A percentile compares a stretch with the other conserved stretches of the same genome.
phyloP scores from a whole-genome alignment of 768 basidiomycete genomes.

The Mycena amicta region DNA sequence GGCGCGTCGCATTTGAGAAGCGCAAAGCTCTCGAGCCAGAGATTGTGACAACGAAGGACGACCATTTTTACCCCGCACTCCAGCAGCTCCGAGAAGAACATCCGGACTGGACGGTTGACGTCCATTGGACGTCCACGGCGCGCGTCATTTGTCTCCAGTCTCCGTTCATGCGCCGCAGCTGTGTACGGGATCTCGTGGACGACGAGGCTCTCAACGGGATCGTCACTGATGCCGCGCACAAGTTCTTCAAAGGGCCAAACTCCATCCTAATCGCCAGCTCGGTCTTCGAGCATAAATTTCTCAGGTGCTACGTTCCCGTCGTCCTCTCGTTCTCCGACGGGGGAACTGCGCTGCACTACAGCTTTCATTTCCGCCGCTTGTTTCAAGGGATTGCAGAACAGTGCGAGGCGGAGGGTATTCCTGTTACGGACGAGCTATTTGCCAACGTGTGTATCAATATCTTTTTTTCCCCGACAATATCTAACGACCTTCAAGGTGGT shows the following conservation, averaged over 20 bases:
- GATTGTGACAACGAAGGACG: not conserved
- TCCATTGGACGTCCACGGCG: not conserved
- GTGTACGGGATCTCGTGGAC: slow-evolving; percentile 5
- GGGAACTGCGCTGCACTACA: slow-evolving; percentile 20
- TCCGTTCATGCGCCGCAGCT: slow-evolving; percentile 15
- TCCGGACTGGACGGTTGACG: slow-evolving; percentile 3
- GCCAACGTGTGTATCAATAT: not conserved
- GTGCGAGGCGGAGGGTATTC: not conserved
- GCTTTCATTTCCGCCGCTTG: slow-evolving; percentile 18
- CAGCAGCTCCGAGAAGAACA: not conserved
- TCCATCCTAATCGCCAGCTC: slow-evolving; percentile 24
- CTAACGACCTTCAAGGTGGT: not conserved
- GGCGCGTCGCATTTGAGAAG: not conserved
- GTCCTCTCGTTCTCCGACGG: slow-evolving; percentile 26
- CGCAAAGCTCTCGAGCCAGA: not conserved
- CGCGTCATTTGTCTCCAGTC: slow-evolving; percentile 19
- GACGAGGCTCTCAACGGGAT: slow-evolving; percentile 14
- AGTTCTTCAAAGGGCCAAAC: slow-evolving; percentile 20
- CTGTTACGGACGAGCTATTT: not conserved
- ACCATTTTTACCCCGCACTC: not conserved
- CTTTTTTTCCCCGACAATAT: too few relatives aligned
- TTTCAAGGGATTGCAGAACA: slow-evolving; percentile 13
- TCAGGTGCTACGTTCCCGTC: slow-evolving; percentile 22
- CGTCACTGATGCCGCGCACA: slow-evolving; percentile 29
- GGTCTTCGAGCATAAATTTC: slow-evolving; percentile 4